phyloP scores from a whole-genome alignment of 345 rosid species.

The Erucastrum elatum region DNA sequence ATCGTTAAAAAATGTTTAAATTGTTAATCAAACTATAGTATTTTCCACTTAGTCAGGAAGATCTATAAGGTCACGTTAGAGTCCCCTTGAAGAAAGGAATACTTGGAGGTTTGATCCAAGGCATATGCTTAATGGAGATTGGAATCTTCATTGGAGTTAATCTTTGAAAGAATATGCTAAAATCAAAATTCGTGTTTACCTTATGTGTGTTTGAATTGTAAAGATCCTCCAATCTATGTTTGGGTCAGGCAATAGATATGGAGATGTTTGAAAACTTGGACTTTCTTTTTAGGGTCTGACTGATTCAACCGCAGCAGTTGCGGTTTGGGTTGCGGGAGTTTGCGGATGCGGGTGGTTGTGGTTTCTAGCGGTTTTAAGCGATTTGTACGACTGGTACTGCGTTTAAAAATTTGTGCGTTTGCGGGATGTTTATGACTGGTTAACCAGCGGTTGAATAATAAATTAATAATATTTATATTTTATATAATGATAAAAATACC shows the following conservation, averaged over 20 bases:
- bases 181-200: neutral
- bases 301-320: no score
- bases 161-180: conserved; percentile 20
- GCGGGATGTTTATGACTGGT: no score
- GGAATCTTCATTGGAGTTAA: neutral
- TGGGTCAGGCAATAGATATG: neutral
- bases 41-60: conserved; percentile 12
- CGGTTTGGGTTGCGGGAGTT: no score
- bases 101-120: conserved; percentile 21
- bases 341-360: no score
- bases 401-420: no score
- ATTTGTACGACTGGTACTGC: no score
- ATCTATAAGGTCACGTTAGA: conserved; percentile 24
- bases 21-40: neutral
- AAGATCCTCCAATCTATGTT: conserved; percentile 7
- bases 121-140: conserved; percentile 34
- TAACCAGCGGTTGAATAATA: no score
- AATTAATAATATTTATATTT: no score
- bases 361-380: no score
- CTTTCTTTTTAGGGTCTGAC: neutral
- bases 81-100: conserved; percentile 17
- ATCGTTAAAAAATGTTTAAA: neutral
- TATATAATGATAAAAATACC: no score
- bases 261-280: neutral
- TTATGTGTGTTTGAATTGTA: neutral